Percentiles rank a stretch among this genome's conserved stretches.
These are phyloP conservation scores for Triticum urartu DNA, from an alignment of 176 grass and related monocot genomes.

Conservation along the genomic window DNA sequence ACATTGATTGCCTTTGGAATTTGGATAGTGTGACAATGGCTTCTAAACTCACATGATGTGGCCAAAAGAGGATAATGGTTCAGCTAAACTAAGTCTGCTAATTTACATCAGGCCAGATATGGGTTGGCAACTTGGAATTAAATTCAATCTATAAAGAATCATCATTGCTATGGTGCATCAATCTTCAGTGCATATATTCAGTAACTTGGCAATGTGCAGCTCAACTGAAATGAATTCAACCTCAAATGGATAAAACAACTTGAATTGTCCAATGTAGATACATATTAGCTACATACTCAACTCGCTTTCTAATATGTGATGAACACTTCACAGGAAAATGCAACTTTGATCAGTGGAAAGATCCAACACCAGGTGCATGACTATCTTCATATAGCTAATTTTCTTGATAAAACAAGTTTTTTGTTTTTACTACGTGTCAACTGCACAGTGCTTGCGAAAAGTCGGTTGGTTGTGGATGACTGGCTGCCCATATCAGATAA, in stretches of 20 bases:
- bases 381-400: neutral
- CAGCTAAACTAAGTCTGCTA: neutral
- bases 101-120: slow-evolving; percentile 15
- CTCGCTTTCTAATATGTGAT: neutral
- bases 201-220: neutral
- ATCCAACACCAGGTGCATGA: neutral
- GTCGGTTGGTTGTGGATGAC: slow-evolving; percentile 1
- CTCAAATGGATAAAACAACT: neutral
- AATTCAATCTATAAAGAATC: neutral
- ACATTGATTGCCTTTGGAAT: neutral
- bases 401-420: neutral
- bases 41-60: neutral
- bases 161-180: slow-evolving; percentile 15
- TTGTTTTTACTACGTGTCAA: neutral
- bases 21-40: neutral
- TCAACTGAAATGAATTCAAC: slow-evolving; percentile 2
- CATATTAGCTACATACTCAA: neutral
- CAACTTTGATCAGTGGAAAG: neutral
- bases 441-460: neutral
- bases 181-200: neutral
- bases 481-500: neutral
- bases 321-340: neutral
- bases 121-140: neutral
- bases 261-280: neutral
- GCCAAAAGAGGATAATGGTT: neutral